These are phyloP conservation scores for Linum trigynum DNA, from an alignment of 345 rosid genomes.

Conservation along the genomic window DNA sequence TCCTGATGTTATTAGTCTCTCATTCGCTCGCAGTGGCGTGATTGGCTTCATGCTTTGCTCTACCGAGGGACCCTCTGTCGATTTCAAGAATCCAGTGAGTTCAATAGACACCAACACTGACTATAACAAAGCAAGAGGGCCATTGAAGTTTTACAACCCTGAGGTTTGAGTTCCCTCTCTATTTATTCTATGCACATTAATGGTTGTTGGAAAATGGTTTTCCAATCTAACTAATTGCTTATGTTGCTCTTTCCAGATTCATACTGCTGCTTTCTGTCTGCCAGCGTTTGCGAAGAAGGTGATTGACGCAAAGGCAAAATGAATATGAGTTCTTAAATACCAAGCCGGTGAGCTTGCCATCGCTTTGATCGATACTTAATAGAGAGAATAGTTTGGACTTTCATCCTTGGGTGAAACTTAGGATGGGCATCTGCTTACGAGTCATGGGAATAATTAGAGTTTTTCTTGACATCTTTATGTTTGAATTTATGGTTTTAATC, in stretches of 20 bases:
- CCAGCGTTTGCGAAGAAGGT: slow-evolving; percentile 90
- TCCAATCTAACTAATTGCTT: not conserved
- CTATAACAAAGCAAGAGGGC: slow-evolving; percentile 32
- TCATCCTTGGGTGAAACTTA: too few species aligned
- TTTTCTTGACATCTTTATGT: not conserved
- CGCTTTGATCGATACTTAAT: not conserved
- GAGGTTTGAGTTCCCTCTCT: slow-evolving; percentile 38
- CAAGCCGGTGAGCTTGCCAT: not conserved
- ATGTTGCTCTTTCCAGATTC: slow-evolving; percentile 46
- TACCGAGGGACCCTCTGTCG: slow-evolving; percentile 75
- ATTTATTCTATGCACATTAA: not conserved
- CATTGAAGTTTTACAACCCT: slow-evolving; percentile 68
- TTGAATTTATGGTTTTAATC: not conserved
- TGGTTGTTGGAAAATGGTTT: not conserved
- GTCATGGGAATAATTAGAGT: not conserved
- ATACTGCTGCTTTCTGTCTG: slow-evolving; percentile 86
- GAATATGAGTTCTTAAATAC: not conserved
- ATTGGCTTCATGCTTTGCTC: slow-evolving; percentile 98
- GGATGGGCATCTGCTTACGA: not conserved
- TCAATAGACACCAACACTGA: slow-evolving; percentile 42
- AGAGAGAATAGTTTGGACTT: too few species aligned
- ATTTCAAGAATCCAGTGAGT: slow-evolving; percentile 79
- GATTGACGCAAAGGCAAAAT: slow-evolving; percentile 44
- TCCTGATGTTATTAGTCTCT: slow-evolving; percentile 4
- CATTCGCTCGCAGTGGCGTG: slow-evolving; percentile 54